Conservation (phyloP, 257 asterid genomes). For the Solanum piurae region DNA sequence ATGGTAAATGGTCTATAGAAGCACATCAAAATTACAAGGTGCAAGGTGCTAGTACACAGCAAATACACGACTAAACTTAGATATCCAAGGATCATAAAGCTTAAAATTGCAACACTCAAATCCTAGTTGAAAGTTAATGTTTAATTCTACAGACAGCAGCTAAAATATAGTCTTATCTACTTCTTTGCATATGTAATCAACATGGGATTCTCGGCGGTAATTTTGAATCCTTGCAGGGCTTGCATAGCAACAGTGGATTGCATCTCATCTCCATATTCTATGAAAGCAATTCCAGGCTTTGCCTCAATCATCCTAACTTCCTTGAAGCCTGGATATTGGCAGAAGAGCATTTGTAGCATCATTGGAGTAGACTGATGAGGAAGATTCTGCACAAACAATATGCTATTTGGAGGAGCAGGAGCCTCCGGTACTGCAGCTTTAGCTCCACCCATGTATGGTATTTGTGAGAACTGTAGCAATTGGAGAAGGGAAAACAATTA, state of each 20-base stretch:
- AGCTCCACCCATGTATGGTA: conserved; percentile 56
- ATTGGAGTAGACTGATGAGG: conserved; percentile 91
- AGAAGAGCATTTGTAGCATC: conserved; percentile 96
- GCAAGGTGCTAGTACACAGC: conserved; percentile 18
- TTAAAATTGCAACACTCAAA: background rate
- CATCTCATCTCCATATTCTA: conserved; percentile 87
- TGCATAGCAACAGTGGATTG: conserved; percentile 89
- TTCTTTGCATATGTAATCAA: conserved; percentile 86
- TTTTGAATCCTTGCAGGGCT: conserved; percentile 81
- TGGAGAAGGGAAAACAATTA: background rate
- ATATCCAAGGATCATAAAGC: background rate
- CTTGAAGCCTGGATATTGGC: conserved; percentile 80
- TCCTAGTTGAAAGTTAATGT: background rate
- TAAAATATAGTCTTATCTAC: conserved; percentile 18
- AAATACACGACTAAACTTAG: conserved; percentile 20
- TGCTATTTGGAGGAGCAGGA: conserved; percentile 96
- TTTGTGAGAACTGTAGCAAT: conserved; percentile 62
- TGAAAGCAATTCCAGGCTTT: conserved; percentile 93
- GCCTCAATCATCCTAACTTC: conserved; percentile 96
- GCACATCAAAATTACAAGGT: background rate
- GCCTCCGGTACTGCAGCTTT: conserved; percentile 66
- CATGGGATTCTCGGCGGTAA: conserved; percentile 73
- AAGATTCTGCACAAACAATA: conserved; percentile 76
- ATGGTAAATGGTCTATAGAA: background rate
- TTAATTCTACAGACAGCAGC: background rate